Conservation (phyloP, 129 eudicot genomes). For the Pulicaria dysenterica region DNA sequence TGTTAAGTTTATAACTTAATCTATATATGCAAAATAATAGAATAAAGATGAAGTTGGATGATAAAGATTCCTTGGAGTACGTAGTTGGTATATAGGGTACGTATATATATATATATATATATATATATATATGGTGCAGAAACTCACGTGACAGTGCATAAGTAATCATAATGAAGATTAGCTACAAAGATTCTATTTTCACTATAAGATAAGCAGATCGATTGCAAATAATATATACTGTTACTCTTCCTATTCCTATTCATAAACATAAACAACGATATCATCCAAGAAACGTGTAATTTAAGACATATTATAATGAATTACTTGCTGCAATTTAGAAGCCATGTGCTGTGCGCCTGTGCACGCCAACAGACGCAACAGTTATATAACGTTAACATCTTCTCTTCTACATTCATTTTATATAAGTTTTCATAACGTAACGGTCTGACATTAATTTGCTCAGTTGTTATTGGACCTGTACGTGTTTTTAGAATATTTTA, state of each 20-base stretch:
- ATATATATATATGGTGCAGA: conserved; percentile 39
- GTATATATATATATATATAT: no score
- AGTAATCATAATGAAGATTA: conserved; percentile 1
- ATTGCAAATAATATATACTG: not conserved
- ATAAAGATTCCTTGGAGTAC: conserved; percentile 24
- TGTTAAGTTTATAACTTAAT: not conserved
- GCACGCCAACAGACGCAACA: conserved; percentile 21
- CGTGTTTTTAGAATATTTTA: conserved; percentile 15
- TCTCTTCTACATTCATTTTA: not conserved
- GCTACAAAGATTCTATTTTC: conserved; percentile 29
- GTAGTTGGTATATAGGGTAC: conserved; percentile 10
- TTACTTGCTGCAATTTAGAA: not conserved
- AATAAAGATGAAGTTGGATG: conserved; percentile 11
- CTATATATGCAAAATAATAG: not conserved
- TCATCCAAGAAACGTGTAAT: conserved; percentile 25
- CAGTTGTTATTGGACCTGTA: conserved; percentile 14
- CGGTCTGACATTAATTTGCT: conserved; percentile 12
- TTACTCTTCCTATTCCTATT: conserved; percentile 9
- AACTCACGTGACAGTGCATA: conserved; percentile 39
- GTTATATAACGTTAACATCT: conserved; percentile 33
- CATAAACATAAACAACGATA: not conserved
- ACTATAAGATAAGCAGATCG: conserved; percentile 10
- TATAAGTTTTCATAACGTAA: not conserved
- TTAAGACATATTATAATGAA: conserved; percentile 3
- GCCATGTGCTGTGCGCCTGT: conserved; percentile 24